These are phyloP conservation scores for Suhomyces anneliseae DNA, from an alignment of 1,139 yeast genomes.

Conservation along the genomic window DNA sequence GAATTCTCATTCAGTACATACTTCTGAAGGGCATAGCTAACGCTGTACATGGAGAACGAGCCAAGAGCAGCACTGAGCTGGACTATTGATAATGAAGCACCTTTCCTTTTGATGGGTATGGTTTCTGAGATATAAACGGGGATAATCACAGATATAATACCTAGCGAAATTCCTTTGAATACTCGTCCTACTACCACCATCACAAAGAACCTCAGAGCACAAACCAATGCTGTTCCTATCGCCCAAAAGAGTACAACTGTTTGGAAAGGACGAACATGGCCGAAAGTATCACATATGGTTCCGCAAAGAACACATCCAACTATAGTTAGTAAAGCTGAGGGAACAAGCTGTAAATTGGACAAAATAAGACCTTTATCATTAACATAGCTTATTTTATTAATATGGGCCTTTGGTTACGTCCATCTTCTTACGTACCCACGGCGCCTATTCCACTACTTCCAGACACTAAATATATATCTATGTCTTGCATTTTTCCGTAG, in stretches of 20 bases:
- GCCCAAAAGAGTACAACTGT: slow-evolving; percentile 30
- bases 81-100: slow-evolving; percentile 24
- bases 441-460: slow-evolving; percentile 37
- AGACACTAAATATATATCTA: slow-evolving; percentile 29
- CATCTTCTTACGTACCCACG: slow-evolving; percentile 20
- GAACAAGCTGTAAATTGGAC: too few species aligned
- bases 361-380: too few species aligned
- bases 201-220: slow-evolving; percentile 27
- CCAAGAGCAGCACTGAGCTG: slow-evolving; percentile 25
- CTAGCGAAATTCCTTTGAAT: slow-evolving; percentile 34
- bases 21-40: slow-evolving; percentile 21
- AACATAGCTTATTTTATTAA: too few species aligned
- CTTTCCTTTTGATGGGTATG: slow-evolving; percentile 24
- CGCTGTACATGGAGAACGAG: slow-evolving; percentile 21
- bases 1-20: slow-evolving; percentile 14
- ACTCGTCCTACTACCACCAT: slow-evolving; percentile 30
- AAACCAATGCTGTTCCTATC: slow-evolving; percentile 25
- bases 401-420: neutral
- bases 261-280: slow-evolving; percentile 29
- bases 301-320: slow-evolving; percentile 38
- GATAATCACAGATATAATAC: slow-evolving; percentile 30
- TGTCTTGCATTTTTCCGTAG: slow-evolving; percentile 22
- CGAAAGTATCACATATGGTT: slow-evolving; percentile 29
- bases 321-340: slow-evolving; percentile 11
- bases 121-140: slow-evolving; percentile 37